phyloP scores from a whole-genome alignment of 116 monocot species.

The Zostera marina region DNA sequence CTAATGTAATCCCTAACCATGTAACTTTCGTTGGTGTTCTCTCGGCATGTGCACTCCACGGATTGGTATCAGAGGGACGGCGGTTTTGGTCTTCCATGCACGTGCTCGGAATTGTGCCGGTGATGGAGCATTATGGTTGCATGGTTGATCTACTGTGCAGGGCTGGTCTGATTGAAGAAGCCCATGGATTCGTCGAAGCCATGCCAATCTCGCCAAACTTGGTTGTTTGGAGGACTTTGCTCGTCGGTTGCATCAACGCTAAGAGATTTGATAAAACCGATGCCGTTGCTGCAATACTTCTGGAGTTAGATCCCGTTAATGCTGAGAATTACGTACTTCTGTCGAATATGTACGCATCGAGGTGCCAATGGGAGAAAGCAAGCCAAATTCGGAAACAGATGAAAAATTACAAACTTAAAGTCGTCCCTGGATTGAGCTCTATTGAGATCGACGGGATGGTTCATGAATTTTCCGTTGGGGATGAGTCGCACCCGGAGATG shows the following conservation, averaged over 20 bases:
- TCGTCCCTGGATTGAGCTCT: constrained; percentile 55
- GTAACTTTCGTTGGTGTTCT: constrained; percentile 66
- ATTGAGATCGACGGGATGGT: constrained; percentile 66
- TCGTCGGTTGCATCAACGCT: constrained; percentile 48
- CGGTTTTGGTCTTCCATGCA: constrained; percentile 57
- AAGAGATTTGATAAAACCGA: constrained; percentile 29
- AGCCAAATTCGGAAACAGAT: constrained; percentile 58
- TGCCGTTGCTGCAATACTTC: constrained; percentile 28
- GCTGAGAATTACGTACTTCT: constrained; percentile 78
- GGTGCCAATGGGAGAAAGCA: constrained; percentile 66
- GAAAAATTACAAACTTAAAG: constrained; percentile 44
- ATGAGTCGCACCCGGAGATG: constrained; percentile 59
- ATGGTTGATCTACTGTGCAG: constrained; percentile 80
- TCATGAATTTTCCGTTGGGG: constrained; percentile 52
- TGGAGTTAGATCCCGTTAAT: constrained; percentile 57
- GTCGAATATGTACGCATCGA: constrained; percentile 61
- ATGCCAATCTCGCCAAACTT: constrained; percentile 67
- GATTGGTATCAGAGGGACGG: constrained; percentile 48
- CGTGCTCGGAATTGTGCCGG: constrained; percentile 39
- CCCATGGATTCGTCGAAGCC: constrained; percentile 35
- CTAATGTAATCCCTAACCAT: constrained; percentile 65
- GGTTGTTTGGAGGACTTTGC: constrained; percentile 73
- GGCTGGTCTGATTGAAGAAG: constrained; percentile 54
- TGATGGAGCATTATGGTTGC: constrained; percentile 90
- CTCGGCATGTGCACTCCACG: constrained; percentile 67